Base-by-base conservation (phyloP, 768 basidiomycete species). In the Lactarius trivialis region DNA sequence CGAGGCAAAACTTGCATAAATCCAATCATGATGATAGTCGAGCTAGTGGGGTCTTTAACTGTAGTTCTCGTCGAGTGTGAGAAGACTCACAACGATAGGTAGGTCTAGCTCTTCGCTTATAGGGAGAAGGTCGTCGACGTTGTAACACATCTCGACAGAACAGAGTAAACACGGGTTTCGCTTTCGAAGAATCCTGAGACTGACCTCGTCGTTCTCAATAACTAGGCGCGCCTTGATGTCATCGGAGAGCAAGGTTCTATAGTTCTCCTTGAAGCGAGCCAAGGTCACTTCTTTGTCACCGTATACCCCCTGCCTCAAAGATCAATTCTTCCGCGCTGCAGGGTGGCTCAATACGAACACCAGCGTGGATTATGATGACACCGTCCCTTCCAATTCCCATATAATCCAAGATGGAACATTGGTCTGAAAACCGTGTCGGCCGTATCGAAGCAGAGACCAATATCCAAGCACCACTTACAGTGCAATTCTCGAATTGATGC, bases 171-270 rank as follows among this genome's bases (percentile, higher is more conserved):
- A n/a, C 8, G 30, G n/a, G 3, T 19, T 36, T 32, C 19, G 39
- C 9, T 21, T 48, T 21, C 50, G 21, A 36, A 34, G 30, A 55
- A 26, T 36, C 36, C 17, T 15, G 36, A 48, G 26, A 69, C 75
- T 45, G 60, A 89, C 91, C 77, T 98, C 95, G 66, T 97, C 95
- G 63, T 97, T 98, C 74, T 98, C 95, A n/a, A 94, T 77, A 2
- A 93, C 93, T 24, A 95, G 72, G 50, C 95, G 79, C 15, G 79
- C 79, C 63, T 88, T 83, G 61, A 92, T 84, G 26, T 82, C 80
- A 24, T 81, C 74, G 8, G 85, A 78, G 41, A 93, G 78, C n/a
- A 73, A 68, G 11, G 80, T 77, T 53, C 71, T 74, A 61, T 91
- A 88, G 15, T 85, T 88, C 61, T 82, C 76, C 71, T 85, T 89